These are phyloP conservation scores for Mycena leptocephala DNA, from an alignment of 768 basidiomycete species.

Conservation along the genomic window DNA sequence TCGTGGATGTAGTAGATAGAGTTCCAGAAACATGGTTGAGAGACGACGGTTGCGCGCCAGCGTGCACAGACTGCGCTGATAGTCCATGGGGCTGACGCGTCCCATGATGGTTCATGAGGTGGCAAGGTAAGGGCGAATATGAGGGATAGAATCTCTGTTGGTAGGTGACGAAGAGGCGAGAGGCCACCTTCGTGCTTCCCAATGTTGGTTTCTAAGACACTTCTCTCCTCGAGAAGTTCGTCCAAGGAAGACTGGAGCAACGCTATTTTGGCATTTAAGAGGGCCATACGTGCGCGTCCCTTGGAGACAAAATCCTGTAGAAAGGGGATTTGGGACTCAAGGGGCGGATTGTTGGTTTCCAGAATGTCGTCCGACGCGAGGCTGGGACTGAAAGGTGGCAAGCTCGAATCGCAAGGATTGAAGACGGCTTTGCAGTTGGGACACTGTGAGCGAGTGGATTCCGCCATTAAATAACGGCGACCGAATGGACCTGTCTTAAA, in stretches of 20 bases:
- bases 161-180: constrained; percentile 9
- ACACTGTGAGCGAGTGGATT: background rate
- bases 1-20: background rate
- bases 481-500: too few relatives aligned
- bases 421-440: background rate
- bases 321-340: background rate
- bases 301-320: background rate
- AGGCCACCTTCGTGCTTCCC: constrained; percentile 5
- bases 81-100: constrained; percentile 1
- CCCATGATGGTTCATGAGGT: background rate
- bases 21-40: background rate
- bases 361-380: background rate
- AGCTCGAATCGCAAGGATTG: background rate
- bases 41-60: constrained; percentile 1
- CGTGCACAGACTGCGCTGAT: constrained; percentile 5
- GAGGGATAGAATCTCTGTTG: constrained; percentile 16
- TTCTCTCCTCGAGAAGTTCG: background rate
- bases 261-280: background rate
- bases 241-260: background rate
- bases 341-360: background rate
- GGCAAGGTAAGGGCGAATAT: constrained; percentile 6
- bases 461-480: background rate
- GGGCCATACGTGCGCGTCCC: background rate
- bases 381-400: background rate
- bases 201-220: background rate